Conservation (phyloP, 768 basidiomycete genomes). For the Russula sp. region DNA sequence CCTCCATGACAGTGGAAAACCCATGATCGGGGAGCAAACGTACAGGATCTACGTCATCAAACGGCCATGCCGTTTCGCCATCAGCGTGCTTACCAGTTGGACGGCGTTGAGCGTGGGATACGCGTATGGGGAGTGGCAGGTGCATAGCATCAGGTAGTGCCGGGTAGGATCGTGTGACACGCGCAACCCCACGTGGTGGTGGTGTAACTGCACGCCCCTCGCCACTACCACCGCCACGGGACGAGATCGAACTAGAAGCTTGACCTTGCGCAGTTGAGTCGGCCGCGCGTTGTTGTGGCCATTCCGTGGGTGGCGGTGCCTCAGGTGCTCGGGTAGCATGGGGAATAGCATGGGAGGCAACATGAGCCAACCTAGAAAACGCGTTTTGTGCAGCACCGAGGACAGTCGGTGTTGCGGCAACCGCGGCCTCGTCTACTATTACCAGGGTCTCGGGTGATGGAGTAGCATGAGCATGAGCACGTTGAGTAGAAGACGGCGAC, state of each 20-base stretch:
- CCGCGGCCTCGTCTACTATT: neutral
- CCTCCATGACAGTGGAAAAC: neutral
- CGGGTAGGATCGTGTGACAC: slow-evolving; percentile 1
- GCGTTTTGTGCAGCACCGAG: neutral
- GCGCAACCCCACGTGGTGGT: slow-evolving; percentile 6
- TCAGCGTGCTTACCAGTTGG: neutral
- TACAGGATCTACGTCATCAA: neutral
- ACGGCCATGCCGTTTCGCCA: neutral
- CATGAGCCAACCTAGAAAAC: neutral
- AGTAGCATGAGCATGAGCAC: too few relatives aligned
- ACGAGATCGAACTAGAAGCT: neutral
- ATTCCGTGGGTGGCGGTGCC: neutral
- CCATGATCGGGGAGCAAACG: neutral
- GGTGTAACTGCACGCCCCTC: neutral
- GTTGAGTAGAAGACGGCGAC: too few relatives aligned
- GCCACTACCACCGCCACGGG: neutral
- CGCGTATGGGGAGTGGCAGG: neutral
- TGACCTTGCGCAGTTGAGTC: neutral
- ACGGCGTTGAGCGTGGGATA: neutral
- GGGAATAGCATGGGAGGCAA: neutral
- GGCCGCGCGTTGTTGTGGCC: neutral
- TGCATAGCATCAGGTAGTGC: neutral
- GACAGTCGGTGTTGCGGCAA: neutral
- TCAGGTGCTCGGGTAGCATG: neutral
- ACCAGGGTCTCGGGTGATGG: neutral